Evolutionary conservation across 805 yeast species (phyloP).

Genomic region (Komagataella pseudopastoris): DNA sequence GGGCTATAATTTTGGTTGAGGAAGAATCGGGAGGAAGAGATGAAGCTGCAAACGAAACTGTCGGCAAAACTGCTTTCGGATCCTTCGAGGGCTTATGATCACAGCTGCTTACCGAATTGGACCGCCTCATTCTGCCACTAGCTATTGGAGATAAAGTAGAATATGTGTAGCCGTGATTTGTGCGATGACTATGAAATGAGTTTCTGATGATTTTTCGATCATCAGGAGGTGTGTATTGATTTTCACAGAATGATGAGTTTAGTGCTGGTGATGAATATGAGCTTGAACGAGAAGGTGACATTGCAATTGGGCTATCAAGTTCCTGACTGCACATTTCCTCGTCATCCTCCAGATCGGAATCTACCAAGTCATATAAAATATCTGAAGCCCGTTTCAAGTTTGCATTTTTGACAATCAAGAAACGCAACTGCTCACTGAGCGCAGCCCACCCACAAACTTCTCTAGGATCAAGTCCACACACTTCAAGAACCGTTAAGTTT

Average conservation of each 20-base stretch:
- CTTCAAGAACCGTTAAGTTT: constrained; percentile 47
- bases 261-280: not conserved
- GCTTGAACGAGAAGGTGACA: not conserved
- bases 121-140: constrained; percentile 4
- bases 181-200: not conserved
- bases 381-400: constrained; percentile 40
- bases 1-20: not conserved
- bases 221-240: not conserved
- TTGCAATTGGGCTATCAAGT: not conserved
- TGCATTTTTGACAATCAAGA: constrained; percentile 37
- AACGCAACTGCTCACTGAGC: constrained; percentile 38
- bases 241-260: not conserved
- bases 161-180: not conserved
- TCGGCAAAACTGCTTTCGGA: not conserved
- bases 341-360: constrained; percentile 29
- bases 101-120: constrained; percentile 2
- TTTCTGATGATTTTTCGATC: not conserved
- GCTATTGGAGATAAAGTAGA: not conserved
- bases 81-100: constrained; percentile 1
- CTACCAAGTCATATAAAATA: constrained; percentile 34
- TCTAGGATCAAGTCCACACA: constrained; percentile 47
- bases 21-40: not conserved
- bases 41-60: not conserved
- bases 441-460: constrained; percentile 55
- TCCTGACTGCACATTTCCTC: constrained; percentile 1